Evolutionary conservation across 1,139 yeast species (phyloP), one percentile per base, ranked within the genome.

Genomic region (Blastobotrys malaysiensis): DNA sequence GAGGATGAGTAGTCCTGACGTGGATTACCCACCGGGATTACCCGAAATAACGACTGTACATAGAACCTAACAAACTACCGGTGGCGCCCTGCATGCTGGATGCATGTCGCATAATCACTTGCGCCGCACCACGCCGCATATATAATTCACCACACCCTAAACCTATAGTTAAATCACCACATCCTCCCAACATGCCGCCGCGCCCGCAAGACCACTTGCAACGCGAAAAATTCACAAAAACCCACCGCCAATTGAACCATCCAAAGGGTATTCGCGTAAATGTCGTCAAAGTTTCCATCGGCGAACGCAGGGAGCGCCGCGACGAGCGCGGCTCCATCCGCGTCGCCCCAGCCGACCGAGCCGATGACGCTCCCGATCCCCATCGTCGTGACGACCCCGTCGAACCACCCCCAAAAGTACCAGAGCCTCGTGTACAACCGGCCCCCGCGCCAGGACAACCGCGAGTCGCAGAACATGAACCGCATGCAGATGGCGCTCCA

Each of bases 401-500:
- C 65, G 9, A 66, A 63, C 52, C 63, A 67, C 43, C 72, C 71
- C 5, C 67, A 66, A 39, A 60, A 62, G 45, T 72, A 64, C 54
- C 73, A 65, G 53, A 60, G 60, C 53, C 58, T 62, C 18, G 57
- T 59, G 39, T 66, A 64, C 49, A 57, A 59, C 49, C 59, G 52
- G 5, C 52, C 46, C 16, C 59, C 50, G 39, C 54, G 51, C 36
- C 52, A 48, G 19, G 50, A 36, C 20, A 22, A 27, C 44, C 46
- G 54, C 53, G 43, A 46, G 45, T 66, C 63, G 3, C 69, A 67
- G 50, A 62, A 63, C 53, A 70, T 82, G 63, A 76, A 76, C 45
- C 74, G 95, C 52, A 79, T 87, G 50, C 73, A 76, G 51, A 78
- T 87, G 82, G 80, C 90, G 1, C 78, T 87, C 58, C 76, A 76